Base-by-base conservation (phyloP, 208 protist genomes). In the Angomonas desouzai region DNA sequence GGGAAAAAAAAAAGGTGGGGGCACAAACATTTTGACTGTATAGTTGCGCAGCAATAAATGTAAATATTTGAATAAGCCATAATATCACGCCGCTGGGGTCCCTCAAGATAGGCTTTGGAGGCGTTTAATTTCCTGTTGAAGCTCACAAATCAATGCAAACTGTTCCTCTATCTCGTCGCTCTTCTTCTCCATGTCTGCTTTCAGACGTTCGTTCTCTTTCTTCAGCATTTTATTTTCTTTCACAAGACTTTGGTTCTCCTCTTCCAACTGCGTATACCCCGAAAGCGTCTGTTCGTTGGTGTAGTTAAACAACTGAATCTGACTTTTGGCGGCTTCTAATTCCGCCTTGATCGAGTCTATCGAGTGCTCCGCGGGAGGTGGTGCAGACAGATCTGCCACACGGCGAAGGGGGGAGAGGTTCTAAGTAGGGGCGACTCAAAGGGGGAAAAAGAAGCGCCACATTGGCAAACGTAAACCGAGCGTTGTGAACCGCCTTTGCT, bases 301-400 rank as follows among this genome's bases (percentile, higher is more conserved):
- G 9, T 64, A 55, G 59, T 83, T 83, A 7, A 87, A 61, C n/a
- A 94, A 70, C 30, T 49, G 48, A 20, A 94, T 90, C 48, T 94
- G 87, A 22, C 70, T 70, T n/a, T 72, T 78, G 0, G 84, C 77
- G 0, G 75, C 71, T 16, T 70, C 66, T 49, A 86, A 73, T 22
- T 79, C 66, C 18, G 20, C 4, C 34, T 48, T 60, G 3, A 60
- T 20, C 16, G 34, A 20, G 9, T 11, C 48, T 3, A 43, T 11
- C 18, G 55, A 18, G 3, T 11, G 6, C 6, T 60, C 55, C 7
- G 28, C 18, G 18, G 28, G 55, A 3, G 25, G 30, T 23, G 30
- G 10, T 23, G 3, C 55, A 16, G 30, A n/a, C 18, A 23, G 13
- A 9, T n/a, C 51, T 33, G 28, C 51, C 3, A 23, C 7, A 34